Evolutionary conservation across 768 basidiomycete species (phyloP), one percentile per base, ranked within the genome.

Genomic region (Russula lepida): DNA sequence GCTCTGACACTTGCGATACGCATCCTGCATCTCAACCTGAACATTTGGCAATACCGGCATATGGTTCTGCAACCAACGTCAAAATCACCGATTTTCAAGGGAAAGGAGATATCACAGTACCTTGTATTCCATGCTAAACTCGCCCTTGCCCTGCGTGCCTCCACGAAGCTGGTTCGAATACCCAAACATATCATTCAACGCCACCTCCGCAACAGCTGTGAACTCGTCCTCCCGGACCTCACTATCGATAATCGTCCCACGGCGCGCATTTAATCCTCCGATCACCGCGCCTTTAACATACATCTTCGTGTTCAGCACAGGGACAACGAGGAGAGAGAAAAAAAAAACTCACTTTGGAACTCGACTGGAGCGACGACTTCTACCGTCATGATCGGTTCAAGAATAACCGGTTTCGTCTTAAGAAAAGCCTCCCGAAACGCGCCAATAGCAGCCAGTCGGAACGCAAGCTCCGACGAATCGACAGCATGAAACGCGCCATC

Each of bases 321-420:
- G 9, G 23, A 61, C 17, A 28, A 43, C 35, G 6, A 37, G 46
- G 28, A 35, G 54, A 23, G 12, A 11, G 19, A 7, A 35, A 33
- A 35, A 55, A 43, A 28, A 7, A 15, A 76, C 78, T 54, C 71
- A 80, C 89, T 88, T 73, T 99, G 97, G 81, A 98, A 99, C 71
- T 99, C 97, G 13, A 83, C 79, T 2, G 97, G 97, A 0, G 95
- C 95, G 41, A 98, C 87, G 28, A 98, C 92, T 69, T 99, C 95
- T 39, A 99, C 95, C 17, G 83, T 90, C 95, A 99, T 99, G 74
- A 98, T 88, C n/a, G 95, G 95, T 71, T 99, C 95, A 43, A 99
- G 76, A 58, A 99, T 87, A 55, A 92, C 85, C 0, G 92, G 85
- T 54, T 77, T 78, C 48, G 91, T 86, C 64, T 80, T 80, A 64